A percentile compares a stretch with the other conserved stretches of the same genome.
These are phyloP conservation scores for Gentiana macrophylla DNA, from an alignment of 257 asterid species.

Conservation along the genomic window DNA sequence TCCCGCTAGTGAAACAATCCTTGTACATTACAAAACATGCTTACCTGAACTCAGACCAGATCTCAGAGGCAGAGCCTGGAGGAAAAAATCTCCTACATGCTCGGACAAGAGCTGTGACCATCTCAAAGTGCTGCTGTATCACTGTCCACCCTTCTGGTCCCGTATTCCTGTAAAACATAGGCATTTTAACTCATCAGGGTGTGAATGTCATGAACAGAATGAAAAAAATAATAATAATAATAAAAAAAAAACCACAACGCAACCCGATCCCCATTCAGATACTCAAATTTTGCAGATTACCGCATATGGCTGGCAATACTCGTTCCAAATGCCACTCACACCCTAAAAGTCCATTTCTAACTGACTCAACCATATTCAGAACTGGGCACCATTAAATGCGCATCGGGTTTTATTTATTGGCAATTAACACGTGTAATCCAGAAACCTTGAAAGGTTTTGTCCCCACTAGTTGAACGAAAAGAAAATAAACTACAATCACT, in stretches of 20 bases:
- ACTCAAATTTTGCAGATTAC: too few species aligned
- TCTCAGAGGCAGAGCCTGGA: conserved; percentile 73
- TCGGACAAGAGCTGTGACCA: conserved; percentile 78
- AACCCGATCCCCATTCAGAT: too few species aligned
- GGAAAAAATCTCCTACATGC: conserved; percentile 93
- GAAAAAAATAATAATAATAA: background rate
- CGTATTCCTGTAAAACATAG: conserved; percentile 57
- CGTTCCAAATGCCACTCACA: too few species aligned
- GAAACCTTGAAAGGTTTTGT: too few species aligned
- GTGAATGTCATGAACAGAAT: conserved; percentile 7
- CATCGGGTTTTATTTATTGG: too few species aligned
- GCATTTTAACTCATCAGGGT: conserved; percentile 8
- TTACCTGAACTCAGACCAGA: conserved; percentile 96
- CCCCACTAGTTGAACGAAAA: too few species aligned
- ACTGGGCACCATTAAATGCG: too few species aligned
- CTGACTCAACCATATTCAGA: too few species aligned
- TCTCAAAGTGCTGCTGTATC: conserved; percentile 94
- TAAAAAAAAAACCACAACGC: background rate
- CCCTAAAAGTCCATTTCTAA: too few species aligned
- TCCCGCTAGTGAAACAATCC: conserved; percentile 2
- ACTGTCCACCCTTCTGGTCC: conserved; percentile 99
- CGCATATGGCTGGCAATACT: too few species aligned
- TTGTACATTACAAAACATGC: background rate
- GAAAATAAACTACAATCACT: too few species aligned
- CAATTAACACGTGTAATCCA: too few species aligned